These are phyloP conservation scores for Scytalidium lignicola DNA, from an alignment of 2,329 filamentous ascomycete species.

Conservation along the genomic window DNA sequence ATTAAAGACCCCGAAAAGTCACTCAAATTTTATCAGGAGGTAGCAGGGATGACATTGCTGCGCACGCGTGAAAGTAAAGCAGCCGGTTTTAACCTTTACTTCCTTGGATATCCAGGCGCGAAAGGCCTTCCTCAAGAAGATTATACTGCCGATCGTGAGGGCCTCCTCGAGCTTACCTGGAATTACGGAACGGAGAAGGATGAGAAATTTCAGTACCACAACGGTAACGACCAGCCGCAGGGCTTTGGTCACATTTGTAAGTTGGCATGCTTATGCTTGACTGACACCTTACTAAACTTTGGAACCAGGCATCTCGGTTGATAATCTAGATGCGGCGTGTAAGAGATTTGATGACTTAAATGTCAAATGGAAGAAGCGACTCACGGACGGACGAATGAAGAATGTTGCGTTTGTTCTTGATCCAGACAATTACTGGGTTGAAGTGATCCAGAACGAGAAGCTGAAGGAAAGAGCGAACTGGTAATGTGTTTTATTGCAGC, in stretches of 20 bases:
- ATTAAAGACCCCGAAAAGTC: constrained; percentile 74
- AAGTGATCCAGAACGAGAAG: constrained; percentile 70
- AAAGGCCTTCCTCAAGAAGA: constrained; percentile 43
- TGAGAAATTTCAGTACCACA: constrained; percentile 74
- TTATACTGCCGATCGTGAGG: constrained; percentile 61
- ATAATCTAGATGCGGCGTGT: constrained; percentile 79
- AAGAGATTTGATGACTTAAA: constrained; percentile 73
- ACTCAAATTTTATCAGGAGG: constrained; percentile 73
- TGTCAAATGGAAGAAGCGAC: constrained; percentile 85
- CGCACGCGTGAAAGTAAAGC: constrained; percentile 63
- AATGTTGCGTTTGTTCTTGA: constrained; percentile 86
- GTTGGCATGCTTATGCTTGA: not conserved
- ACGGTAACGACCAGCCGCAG: constrained; percentile 82
- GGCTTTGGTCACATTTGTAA: constrained; percentile 78
- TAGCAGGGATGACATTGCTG: constrained; percentile 78
- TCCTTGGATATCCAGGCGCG: constrained; percentile 68
- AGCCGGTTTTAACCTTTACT: constrained; percentile 81
- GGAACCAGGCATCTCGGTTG: constrained; percentile 60
- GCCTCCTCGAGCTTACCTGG: constrained; percentile 84
- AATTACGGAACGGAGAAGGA: constrained; percentile 79
- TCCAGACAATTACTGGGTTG: constrained; percentile 79
- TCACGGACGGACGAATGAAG: constrained; percentile 87
- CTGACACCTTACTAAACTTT: constrained; percentile 1
- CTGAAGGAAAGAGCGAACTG: constrained; percentile 35
- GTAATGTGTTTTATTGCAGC: not conserved